These are phyloP conservation scores for Grosmannia huntii DNA, from an alignment of 2,329 filamentous ascomycete species.

Conservation along the genomic window DNA sequence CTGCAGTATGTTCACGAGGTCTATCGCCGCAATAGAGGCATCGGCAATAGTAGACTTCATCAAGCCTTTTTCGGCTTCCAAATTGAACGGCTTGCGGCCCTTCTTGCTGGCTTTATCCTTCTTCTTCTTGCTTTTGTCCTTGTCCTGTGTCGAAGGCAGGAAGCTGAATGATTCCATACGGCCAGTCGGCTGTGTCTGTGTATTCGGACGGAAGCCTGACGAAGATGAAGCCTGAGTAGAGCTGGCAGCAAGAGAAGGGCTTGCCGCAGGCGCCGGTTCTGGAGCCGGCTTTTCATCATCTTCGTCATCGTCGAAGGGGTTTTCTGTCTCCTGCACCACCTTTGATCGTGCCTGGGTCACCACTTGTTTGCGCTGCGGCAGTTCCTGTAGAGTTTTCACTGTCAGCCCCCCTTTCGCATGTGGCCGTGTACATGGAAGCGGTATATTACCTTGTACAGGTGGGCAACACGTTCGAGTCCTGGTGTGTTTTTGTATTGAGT, in stretches of 20 bases:
- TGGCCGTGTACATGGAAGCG: too few relatives aligned
- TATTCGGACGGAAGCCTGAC: slow-evolving; percentile 3
- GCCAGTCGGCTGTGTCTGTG: slow-evolving; percentile 13
- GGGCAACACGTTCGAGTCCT: slow-evolving; percentile 69
- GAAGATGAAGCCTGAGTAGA: slow-evolving; percentile 10
- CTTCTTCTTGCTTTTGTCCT: slow-evolving; percentile 33
- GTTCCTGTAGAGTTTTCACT: slow-evolving; percentile 26
- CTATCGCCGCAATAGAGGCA: slow-evolving; percentile 80
- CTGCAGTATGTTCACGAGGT: slow-evolving; percentile 75
- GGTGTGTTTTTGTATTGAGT: slow-evolving; percentile 70
- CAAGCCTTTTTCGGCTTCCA: slow-evolving; percentile 75
- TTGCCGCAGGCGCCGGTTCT: background rate
- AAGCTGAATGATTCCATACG: slow-evolving; percentile 27
- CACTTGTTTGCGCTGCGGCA: slow-evolving; percentile 55
- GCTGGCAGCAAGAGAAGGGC: slow-evolving; percentile 5
- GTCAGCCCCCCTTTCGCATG: background rate
- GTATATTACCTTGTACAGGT: slow-evolving; percentile 50
- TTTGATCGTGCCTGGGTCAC: slow-evolving; percentile 68
- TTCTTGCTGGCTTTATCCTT: slow-evolving; percentile 43
- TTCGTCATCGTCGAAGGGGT: slow-evolving; percentile 57
- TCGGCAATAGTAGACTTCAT: slow-evolving; percentile 86
- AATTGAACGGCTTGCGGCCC: slow-evolving; percentile 57
- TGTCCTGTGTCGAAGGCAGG: slow-evolving; percentile 13
- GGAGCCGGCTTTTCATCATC: slow-evolving; percentile 34
- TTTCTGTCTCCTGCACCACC: slow-evolving; percentile 68